Evolutionary conservation across 2,329 filamentous ascomycete genomes (phyloP), one percentile per base, ranked within the genome.

Genomic region (Mariannaea elegans): DNA sequence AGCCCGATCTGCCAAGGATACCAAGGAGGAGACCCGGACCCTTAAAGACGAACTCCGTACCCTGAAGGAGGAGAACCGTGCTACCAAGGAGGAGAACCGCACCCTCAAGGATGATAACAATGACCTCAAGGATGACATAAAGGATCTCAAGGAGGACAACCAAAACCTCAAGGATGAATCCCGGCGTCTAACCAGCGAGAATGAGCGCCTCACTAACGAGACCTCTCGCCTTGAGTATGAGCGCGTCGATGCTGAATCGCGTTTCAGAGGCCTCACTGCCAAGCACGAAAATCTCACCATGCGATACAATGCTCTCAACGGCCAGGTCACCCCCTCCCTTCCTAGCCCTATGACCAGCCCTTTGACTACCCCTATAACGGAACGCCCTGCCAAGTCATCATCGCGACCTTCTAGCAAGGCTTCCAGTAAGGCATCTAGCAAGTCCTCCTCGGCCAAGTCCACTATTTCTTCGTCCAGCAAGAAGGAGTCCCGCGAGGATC

Each of bases 371-470:
- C 50, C 63, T 50, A 52, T 73, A 3, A 62, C 70, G 4, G 68
- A 73, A 44, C 69, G 65, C 24, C 70, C 41, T 27, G 42, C 64
- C 44, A 73, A 75, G 68, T 56, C 69, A 19, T 64, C 67, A 8
- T 63, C 73, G 63, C 68, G 68, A 4, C 64, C 68, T 55, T 63
- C 68, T n/a, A 71, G 68, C 65, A 70, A 70, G 61, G 67, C 64
- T 46, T 71, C 68, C 18, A 72, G 72, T 61, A 74, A 73, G 66
- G 72, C 67, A 16, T 69, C 67, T 10, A 65, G 60, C 65, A 71
- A 71, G 49, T 55, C 58, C 4, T 60, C 61, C n/a, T 4, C 38
- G n/a, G 49, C 53, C 12, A 49, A 54, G 51, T 56, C 57, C 12
- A 44, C 53, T 16, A 55, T 63, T 45, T 68, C 67, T 29, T 42